These are phyloP conservation scores for Xanthoparmelia taractica DNA, from an alignment of 495 filamentous ascomycete species.

Conservation along the genomic window DNA sequence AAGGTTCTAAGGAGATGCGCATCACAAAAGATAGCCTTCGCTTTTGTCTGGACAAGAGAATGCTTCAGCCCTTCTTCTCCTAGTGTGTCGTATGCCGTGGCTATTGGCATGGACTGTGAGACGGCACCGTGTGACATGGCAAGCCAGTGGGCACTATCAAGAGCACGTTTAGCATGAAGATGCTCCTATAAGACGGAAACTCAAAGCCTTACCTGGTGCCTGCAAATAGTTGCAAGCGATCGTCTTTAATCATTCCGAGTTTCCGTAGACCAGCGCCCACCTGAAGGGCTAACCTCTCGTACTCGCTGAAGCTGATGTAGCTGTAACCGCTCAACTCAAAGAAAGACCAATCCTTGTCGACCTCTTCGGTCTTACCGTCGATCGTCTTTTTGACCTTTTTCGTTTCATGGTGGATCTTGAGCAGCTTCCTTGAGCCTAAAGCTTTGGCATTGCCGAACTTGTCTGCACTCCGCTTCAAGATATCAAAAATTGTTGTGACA, in stretches of 20 bases:
- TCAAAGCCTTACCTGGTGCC: slow-evolving; percentile 56
- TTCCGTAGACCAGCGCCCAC: slow-evolving; percentile 72
- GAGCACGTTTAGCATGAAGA: neutral
- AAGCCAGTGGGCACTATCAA: slow-evolving; percentile 56
- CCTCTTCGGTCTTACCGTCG: slow-evolving; percentile 79
- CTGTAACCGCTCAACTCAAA: slow-evolving; percentile 86
- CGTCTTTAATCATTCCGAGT: slow-evolving; percentile 64
- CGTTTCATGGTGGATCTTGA: slow-evolving; percentile 81
- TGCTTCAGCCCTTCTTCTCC: slow-evolving; percentile 90
- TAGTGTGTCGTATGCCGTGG: slow-evolving; percentile 96
- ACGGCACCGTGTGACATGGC: slow-evolving; percentile 64
- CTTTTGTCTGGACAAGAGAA: slow-evolving; percentile 79
- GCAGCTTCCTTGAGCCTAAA: slow-evolving; percentile 68
- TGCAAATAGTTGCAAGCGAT: slow-evolving; percentile 82
- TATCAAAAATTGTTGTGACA: slow-evolving; percentile 78
- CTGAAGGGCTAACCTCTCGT: slow-evolving; percentile 65
- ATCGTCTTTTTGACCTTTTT: slow-evolving; percentile 97
- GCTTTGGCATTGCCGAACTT: slow-evolving; percentile 86
- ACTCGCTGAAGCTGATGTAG: slow-evolving; percentile 83
- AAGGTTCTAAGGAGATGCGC: slow-evolving; percentile 74
- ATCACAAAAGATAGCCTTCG: slow-evolving; percentile 86
- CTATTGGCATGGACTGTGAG: slow-evolving; percentile 91
- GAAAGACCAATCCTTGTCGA: slow-evolving; percentile 94
- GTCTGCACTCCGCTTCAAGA: slow-evolving; percentile 66
- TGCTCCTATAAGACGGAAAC: neutral